Conservation (phyloP, 1,139 yeast species). For the Suhomyces maxii region DNA sequence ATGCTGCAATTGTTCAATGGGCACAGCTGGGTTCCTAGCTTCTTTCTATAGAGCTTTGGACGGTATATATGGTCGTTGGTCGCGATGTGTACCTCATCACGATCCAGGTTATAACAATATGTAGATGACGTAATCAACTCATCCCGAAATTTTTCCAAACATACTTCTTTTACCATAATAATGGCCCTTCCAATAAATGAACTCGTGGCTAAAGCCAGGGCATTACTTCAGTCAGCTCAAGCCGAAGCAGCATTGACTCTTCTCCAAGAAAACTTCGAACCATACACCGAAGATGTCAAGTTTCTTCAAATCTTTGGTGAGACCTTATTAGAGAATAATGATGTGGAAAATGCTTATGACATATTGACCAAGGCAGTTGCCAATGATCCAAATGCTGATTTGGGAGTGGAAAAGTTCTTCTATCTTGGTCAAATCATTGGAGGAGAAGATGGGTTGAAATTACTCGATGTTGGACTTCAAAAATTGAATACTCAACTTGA, state of each 20-base stretch:
- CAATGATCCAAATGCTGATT: slow-evolving; percentile 63
- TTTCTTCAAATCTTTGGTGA: slow-evolving; percentile 62
- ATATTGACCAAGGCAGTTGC: slow-evolving; percentile 63
- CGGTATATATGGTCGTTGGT: not conserved
- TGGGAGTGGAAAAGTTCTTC: slow-evolving; percentile 77
- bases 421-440: slow-evolving; percentile 92
- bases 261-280: slow-evolving; percentile 30
- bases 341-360: slow-evolving; percentile 75
- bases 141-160: slow-evolving; percentile 6
- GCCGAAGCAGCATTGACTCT: slow-evolving; percentile 42
- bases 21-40: too few species aligned
- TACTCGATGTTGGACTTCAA: slow-evolving; percentile 63
- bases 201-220: slow-evolving; percentile 24
- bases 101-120: too few species aligned
- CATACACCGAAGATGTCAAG: slow-evolving; percentile 29
- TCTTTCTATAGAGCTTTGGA: not conserved
- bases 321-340: slow-evolving; percentile 72
- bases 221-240: slow-evolving; percentile 40
- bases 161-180: not conserved
- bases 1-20: too few species aligned
- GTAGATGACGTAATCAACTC: slow-evolving; percentile 11
- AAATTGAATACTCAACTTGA: slow-evolving; percentile 47
- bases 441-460: slow-evolving; percentile 70
- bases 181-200: slow-evolving; percentile 7
- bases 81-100: not conserved